These are phyloP conservation scores for Dendrobium catenatum DNA, from an alignment of 106 monocot species.

Conservation along the genomic window DNA sequence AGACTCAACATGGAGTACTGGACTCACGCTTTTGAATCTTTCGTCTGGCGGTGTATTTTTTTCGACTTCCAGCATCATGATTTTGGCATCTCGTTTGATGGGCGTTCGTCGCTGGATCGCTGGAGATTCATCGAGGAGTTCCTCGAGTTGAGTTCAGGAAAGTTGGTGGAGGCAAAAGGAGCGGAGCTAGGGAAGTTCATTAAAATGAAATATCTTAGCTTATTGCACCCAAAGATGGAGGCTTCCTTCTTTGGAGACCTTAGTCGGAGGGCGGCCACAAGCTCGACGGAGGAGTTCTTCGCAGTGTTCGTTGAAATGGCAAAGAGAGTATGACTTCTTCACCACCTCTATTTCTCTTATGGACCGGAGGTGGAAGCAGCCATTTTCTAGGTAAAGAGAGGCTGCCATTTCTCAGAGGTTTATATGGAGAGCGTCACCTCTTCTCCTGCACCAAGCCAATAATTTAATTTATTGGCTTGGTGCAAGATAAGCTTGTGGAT, in stretches of 20 bases:
- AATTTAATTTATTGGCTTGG: too few relatives aligned
- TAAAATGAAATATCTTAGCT: too few relatives aligned
- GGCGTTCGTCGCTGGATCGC: slow-evolving; percentile 16
- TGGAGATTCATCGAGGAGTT: slow-evolving; percentile 57
- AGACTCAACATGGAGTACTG: slow-evolving; percentile 6
- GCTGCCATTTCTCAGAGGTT: too few relatives aligned
- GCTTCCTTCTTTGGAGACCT: slow-evolving; percentile 28
- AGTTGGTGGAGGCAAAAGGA: not conserved
- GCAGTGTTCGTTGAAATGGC: too few relatives aligned
- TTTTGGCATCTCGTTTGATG: slow-evolving; percentile 20
- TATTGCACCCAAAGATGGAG: slow-evolving; percentile 23
- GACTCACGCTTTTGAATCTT: slow-evolving; percentile 54
- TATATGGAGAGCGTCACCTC: too few relatives aligned
- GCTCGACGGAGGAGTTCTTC: not conserved
- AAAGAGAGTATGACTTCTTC: too few relatives aligned
- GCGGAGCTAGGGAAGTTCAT: too few relatives aligned
- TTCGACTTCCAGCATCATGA: slow-evolving; percentile 49
- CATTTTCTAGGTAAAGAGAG: too few relatives aligned
- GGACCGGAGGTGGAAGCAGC: too few relatives aligned
- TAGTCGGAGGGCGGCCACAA: slow-evolving; percentile 11
- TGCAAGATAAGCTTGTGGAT: too few relatives aligned
- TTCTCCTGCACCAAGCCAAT: too few relatives aligned
- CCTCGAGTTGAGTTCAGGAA: slow-evolving; percentile 12
- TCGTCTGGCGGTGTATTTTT: slow-evolving; percentile 49
- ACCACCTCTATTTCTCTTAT: too few relatives aligned